phyloP scores from a whole-genome alignment of 352 stramenopile species.

The Phytopythium chamaehyphon region DNA sequence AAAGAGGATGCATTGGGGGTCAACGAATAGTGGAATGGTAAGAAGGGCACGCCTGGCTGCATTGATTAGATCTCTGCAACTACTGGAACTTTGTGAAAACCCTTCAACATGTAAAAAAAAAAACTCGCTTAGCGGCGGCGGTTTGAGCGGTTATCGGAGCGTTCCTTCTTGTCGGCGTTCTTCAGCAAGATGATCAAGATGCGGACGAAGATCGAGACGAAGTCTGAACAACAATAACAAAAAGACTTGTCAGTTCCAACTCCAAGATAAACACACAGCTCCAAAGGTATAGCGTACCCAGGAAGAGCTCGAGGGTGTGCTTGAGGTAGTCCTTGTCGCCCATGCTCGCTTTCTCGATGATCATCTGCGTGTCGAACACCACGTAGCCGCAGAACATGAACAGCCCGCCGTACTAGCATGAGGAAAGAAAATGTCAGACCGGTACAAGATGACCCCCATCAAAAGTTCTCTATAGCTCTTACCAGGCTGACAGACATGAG shows the following conservation, averaged over 20 bases:
- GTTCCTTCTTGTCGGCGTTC: conserved; percentile 57
- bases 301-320: conserved; percentile 84
- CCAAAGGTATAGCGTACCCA: conserved; percentile 41
- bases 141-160: conserved; percentile 23
- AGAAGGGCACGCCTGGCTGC: no score
- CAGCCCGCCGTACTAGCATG: conserved; percentile 67
- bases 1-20: no score
- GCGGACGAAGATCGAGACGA: conserved; percentile 87
- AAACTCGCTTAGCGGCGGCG: conserved; percentile 21
- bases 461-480: conserved; percentile 2
- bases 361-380: conserved; percentile 90
- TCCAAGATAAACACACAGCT: background rate
- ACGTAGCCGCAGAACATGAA: conserved; percentile 89
- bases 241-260: conserved; percentile 1
- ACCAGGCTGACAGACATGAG: conserved; percentile 63
- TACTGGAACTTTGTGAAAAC: no score
- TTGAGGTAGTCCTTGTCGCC: conserved; percentile 82
- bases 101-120: no score
- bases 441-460: background rate
- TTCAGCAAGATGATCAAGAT: conserved; percentile 78
- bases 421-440: conserved; percentile 2
- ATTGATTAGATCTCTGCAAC: no score
- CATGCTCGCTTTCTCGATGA: conserved; percentile 83
- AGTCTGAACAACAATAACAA: conserved; percentile 38
- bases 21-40: no score